These are phyloP conservation scores for Yarrowia sp. DNA, from an alignment of 805 yeast species.

Conservation along the genomic window DNA sequence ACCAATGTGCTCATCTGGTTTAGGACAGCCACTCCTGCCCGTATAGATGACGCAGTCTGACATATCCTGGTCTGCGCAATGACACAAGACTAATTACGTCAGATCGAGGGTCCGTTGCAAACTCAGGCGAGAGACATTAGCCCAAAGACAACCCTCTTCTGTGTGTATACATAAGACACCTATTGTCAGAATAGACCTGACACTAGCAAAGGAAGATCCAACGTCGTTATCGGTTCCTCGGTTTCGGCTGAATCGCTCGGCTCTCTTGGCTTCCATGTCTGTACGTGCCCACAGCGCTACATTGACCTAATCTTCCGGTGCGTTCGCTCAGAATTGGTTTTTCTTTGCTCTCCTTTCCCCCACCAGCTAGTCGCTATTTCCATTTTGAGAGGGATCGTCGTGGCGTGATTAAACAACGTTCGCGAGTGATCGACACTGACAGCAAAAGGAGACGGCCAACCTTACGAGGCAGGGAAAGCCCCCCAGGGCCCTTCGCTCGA, in stretches of 20 bases:
- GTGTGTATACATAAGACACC: no score
- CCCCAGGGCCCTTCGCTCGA: neutral
- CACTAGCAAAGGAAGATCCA: no score
- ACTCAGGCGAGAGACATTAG: neutral
- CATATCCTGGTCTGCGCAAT: slow-evolving; percentile 1
- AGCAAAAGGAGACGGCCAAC: slow-evolving; percentile 10
- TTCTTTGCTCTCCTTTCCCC: slow-evolving; percentile 6
- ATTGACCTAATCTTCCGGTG: neutral
- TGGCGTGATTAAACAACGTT: slow-evolving; percentile 35
- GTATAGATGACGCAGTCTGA: neutral
- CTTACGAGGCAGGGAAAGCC: slow-evolving; percentile 9
- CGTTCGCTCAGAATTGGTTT: neutral
- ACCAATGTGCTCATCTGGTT: neutral
- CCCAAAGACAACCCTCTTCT: no score
- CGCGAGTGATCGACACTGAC: slow-evolving; percentile 25
- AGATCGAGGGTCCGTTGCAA: neutral
- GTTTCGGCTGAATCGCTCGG: neutral
- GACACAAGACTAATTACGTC: neutral
- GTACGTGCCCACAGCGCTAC: neutral
- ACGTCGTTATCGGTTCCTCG: no score
- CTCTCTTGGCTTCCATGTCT: no score
- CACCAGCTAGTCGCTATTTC: neutral
- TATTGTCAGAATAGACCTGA: no score
- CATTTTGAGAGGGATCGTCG: slow-evolving; percentile 17
- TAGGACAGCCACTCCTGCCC: neutral